A percentile compares a stretch with the other conserved stretches of the same genome.
phyloP scores from a whole-genome alignment of 202 grass and related monocot species.

The Hordeum pubiflorum region DNA sequence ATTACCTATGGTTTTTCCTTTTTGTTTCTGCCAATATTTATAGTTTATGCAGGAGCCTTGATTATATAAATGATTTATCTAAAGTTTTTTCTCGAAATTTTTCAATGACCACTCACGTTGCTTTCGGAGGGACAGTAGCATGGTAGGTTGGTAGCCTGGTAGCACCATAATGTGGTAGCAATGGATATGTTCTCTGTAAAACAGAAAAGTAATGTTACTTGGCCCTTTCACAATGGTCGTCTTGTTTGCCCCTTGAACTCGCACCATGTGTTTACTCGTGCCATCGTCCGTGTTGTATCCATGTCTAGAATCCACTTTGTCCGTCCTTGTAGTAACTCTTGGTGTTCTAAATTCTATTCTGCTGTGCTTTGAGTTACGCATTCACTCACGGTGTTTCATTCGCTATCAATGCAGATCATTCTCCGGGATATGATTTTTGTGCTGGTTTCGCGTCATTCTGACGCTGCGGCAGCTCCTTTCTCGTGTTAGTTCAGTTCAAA shows the following conservation, averaged over 20 bases:
- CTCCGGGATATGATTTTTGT: not conserved
- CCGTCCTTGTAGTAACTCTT: not conserved
- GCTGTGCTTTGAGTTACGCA: not conserved
- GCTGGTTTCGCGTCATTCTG: not conserved
- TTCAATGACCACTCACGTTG: not conserved
- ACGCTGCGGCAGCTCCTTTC: not conserved
- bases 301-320: not conserved
- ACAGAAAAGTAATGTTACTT: not conserved
- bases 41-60: not conserved
- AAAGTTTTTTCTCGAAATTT: not conserved
- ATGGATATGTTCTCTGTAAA: not conserved
- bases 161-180: not conserved
- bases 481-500: slow-evolving; percentile 14
- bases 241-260: not conserved
- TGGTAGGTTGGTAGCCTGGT: not conserved
- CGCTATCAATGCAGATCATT: slow-evolving; percentile 9
- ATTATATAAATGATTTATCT: not conserved
- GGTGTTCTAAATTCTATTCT: not conserved
- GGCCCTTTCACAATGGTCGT: not conserved
- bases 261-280: not conserved
- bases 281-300: not conserved
- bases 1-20: not conserved
- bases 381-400: not conserved
- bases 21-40: not conserved
- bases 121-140: not conserved